A percentile compares a stretch with the other conserved stretches of the same genome.
These are phyloP conservation scores for Ogataea zsoltii DNA, from an alignment of 805 yeast species.

Conservation along the genomic window DNA sequence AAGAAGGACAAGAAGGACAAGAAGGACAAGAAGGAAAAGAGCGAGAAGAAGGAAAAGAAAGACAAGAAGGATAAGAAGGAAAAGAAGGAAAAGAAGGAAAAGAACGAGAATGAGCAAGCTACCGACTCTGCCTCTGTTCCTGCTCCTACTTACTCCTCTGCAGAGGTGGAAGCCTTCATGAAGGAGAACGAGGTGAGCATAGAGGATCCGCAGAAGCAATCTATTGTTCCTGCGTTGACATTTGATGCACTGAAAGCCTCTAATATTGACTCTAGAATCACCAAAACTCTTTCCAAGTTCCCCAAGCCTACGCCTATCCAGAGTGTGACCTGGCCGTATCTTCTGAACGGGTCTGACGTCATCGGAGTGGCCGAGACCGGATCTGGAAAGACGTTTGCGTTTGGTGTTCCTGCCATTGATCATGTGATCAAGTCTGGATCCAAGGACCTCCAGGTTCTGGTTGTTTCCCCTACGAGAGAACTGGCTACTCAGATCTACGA, in stretches of 20 bases:
- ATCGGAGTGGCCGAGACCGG: constrained; percentile 99
- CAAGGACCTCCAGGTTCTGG: constrained; percentile 69
- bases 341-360: constrained; percentile 77
- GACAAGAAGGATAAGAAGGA: constrained; percentile 30
- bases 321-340: constrained; percentile 91
- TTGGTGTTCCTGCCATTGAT: constrained; percentile 95
- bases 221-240: constrained; percentile 66
- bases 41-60: constrained; percentile 28
- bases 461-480: constrained; percentile 96
- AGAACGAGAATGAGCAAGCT: constrained; percentile 43
- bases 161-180: constrained; percentile 63
- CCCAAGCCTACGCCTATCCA: constrained; percentile 96
- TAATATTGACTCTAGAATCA: constrained; percentile 52
- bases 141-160: constrained; percentile 39
- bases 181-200: constrained; percentile 74
- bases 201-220: constrained; percentile 60
- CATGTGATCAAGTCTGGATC: constrained; percentile 49
- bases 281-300: constrained; percentile 64
- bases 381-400: constrained; percentile 95
- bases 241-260: constrained; percentile 57
- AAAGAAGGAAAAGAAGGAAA: constrained; percentile 37
- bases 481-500: constrained; percentile 92
- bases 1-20: constrained; percentile 35
- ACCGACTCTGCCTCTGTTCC: too few species aligned
- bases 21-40: constrained; percentile 31